Evolutionary conservation across 768 basidiomycete genomes (phyloP).

Genomic region (Psilocybe tampanensis): DNA sequence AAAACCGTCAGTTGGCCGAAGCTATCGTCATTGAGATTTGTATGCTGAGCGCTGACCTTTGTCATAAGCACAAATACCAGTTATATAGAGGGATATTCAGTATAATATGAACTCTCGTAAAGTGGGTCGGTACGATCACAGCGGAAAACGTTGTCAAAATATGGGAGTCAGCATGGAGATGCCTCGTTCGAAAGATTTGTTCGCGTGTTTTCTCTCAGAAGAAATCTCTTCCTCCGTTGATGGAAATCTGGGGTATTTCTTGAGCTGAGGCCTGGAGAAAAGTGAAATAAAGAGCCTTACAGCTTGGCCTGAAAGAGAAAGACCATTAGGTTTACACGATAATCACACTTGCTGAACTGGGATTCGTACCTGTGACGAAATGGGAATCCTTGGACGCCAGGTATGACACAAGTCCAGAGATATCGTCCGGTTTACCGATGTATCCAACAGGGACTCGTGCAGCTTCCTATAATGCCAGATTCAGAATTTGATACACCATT

Average conservation of each 20-base stretch:
- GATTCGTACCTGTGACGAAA: slow-evolving; percentile 10
- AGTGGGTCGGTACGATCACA: too few relatives aligned
- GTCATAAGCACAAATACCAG: too few relatives aligned
- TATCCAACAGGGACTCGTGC: slow-evolving; percentile 1
- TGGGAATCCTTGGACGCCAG: slow-evolving; percentile 14
- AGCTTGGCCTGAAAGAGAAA: slow-evolving; percentile 4
- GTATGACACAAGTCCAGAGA: slow-evolving; percentile 25
- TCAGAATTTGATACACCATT: not conserved
- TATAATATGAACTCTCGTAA: too few relatives aligned
- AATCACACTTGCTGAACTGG: too few relatives aligned
- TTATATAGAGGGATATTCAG: too few relatives aligned
- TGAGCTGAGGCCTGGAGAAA: not conserved
- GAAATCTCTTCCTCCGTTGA: slow-evolving; percentile 6
- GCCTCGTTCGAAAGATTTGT: too few relatives aligned
- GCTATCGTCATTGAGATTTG: too few relatives aligned
- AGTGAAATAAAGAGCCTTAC: not conserved
- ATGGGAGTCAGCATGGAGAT: too few relatives aligned
- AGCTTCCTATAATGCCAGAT: not conserved
- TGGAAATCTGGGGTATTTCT: not conserved
- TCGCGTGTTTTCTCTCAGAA: not conserved
- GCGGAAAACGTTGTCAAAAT: too few relatives aligned
- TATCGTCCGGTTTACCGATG: slow-evolving; percentile 29
- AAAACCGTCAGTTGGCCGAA: too few relatives aligned
- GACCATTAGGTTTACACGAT: too few relatives aligned
- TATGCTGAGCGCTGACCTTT: too few relatives aligned